Evolutionary conservation across 441 rosid genomes (phyloP).

Genomic region (Breynia disticha): DNA sequence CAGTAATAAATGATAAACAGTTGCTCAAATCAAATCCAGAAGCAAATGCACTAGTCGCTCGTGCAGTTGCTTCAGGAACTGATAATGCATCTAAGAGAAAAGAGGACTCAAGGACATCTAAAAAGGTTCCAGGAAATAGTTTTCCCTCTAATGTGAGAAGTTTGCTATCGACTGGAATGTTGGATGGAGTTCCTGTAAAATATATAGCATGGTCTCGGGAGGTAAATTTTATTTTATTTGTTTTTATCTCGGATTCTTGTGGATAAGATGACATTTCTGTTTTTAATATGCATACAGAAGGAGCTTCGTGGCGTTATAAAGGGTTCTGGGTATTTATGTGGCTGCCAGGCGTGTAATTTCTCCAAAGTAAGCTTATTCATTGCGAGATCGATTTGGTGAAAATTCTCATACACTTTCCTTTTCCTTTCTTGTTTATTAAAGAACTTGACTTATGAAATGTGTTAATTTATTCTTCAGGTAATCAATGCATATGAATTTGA

Average conservation of each 20-base stretch:
- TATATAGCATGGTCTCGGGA: slow-evolving; percentile 71
- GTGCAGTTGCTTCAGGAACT: slow-evolving; percentile 20
- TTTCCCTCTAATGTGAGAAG: slow-evolving; percentile 79
- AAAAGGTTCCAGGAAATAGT: slow-evolving; percentile 45
- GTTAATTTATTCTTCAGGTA: slow-evolving; percentile 28
- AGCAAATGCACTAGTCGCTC: slow-evolving; percentile 17
- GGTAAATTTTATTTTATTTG: slow-evolving; percentile 29
- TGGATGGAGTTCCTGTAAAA: slow-evolving; percentile 72
- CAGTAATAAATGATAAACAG: slow-evolving; percentile 22
- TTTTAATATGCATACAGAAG: slow-evolving; percentile 31
- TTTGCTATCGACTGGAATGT: slow-evolving; percentile 71
- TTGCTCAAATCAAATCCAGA: slow-evolving; percentile 26
- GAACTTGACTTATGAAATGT: not conserved
- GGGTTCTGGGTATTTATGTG: slow-evolving; percentile 65
- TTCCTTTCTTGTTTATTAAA: not conserved
- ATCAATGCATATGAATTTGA: slow-evolving; percentile 76
- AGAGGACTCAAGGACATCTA: slow-evolving; percentile 36
- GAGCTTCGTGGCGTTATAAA: slow-evolving; percentile 47
- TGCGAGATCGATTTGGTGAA: not conserved
- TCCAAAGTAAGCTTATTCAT: slow-evolving; percentile 38
- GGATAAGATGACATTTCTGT: slow-evolving; percentile 9
- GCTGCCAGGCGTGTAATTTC: slow-evolving; percentile 56
- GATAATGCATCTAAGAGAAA: slow-evolving; percentile 39
- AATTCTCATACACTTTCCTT: slow-evolving; percentile 4
- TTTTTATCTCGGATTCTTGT: slow-evolving; percentile 5